A percentile compares a stretch with the other conserved stretches of the same genome.
Conservation (phyloP, 2,329 filamentous ascomycete species). For the Xylaria sp. region DNA sequence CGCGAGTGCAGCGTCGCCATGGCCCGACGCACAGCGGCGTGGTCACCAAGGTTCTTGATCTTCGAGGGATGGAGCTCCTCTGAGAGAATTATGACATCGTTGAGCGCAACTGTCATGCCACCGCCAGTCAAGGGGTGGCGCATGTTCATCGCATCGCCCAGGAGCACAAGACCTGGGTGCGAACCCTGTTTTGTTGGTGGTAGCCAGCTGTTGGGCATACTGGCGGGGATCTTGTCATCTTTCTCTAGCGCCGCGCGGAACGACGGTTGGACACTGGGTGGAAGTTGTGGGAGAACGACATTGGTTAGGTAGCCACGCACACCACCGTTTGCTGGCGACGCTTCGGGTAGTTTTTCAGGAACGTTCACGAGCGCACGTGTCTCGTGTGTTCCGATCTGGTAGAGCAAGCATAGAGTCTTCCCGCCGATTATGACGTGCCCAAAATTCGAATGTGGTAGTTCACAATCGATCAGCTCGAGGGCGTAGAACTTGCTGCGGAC, state of each 20-base stretch:
- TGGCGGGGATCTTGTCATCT: slow-evolving; percentile 66
- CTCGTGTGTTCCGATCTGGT: slow-evolving; percentile 94
- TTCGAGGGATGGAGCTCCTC: slow-evolving; percentile 64
- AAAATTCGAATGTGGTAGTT: slow-evolving; percentile 67
- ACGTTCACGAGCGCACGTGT: slow-evolving; percentile 88
- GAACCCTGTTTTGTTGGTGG: slow-evolving; percentile 67
- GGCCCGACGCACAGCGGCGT: slow-evolving; percentile 57
- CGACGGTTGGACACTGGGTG: slow-evolving; percentile 62
- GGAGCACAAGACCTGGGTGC: slow-evolving; percentile 67
- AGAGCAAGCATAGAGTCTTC: slow-evolving; percentile 74
- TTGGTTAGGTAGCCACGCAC: slow-evolving; percentile 80
- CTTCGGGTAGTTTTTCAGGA: slow-evolving; percentile 68
- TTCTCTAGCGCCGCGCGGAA: slow-evolving; percentile 69
- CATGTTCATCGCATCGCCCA: slow-evolving; percentile 98
- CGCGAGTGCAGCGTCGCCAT: slow-evolving; percentile 79
- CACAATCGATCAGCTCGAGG: slow-evolving; percentile 83
- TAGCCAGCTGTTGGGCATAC: slow-evolving; percentile 95
- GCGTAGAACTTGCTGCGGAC: slow-evolving; percentile 88
- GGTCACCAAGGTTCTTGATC: slow-evolving; percentile 66
- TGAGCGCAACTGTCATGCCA: slow-evolving; percentile 96
- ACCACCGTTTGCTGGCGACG: slow-evolving; percentile 68
- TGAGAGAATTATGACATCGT: slow-evolving; percentile 76
- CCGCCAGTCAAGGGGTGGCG: slow-evolving; percentile 96
- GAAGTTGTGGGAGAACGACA: slow-evolving; percentile 72
- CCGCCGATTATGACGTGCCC: slow-evolving; percentile 86